A percentile compares a stretch with the other conserved stretches of the same genome.
phyloP scores from a whole-genome alignment of 1,139 yeast genomes.

The Nakaseomyces sp. region DNA sequence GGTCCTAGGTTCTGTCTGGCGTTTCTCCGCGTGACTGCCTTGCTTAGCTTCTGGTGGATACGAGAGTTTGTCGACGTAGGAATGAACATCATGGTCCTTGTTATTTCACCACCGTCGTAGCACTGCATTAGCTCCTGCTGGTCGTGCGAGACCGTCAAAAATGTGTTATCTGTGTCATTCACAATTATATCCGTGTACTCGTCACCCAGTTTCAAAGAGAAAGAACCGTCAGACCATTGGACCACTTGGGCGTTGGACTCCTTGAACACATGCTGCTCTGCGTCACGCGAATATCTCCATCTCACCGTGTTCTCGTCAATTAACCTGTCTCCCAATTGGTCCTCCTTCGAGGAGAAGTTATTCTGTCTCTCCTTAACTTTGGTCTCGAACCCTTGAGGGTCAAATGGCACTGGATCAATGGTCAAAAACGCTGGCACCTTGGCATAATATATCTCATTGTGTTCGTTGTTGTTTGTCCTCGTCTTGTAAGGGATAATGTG shows the following conservation, averaged over 20 bases:
- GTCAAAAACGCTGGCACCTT: conserved; percentile 76
- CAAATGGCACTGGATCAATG: conserved; percentile 82
- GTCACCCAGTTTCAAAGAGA: conserved; percentile 76
- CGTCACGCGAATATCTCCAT: conserved; percentile 78
- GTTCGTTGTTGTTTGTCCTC: conserved; percentile 32
- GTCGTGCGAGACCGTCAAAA: conserved; percentile 64
- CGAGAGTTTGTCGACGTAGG: conserved; percentile 83
- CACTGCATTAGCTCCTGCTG: conserved; percentile 62
- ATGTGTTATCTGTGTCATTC: conserved; percentile 61
- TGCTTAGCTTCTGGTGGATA: conserved; percentile 72
- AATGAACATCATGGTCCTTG: conserved; percentile 60
- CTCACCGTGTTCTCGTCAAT: conserved; percentile 77
- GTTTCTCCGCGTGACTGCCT: conserved; percentile 64
- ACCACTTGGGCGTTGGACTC: conserved; percentile 86
- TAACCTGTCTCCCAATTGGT: conserved; percentile 44
- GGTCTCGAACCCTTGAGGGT: conserved; percentile 55
- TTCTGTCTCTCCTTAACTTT: conserved; percentile 35
- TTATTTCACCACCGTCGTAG: conserved; percentile 35
- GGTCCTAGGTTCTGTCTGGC: conserved; percentile 42
- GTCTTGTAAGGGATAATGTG: conserved; percentile 46
- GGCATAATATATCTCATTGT: conserved; percentile 45
- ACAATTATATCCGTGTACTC: conserved; percentile 77
- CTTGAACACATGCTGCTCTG: conserved; percentile 54
- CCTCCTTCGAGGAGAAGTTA: conserved; percentile 30
- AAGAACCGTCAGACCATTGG: conserved; percentile 89